Evolutionary conservation across 2,329 filamentous ascomycete species (phyloP).

Genomic region (Biscogniauxia mediterranea): DNA sequence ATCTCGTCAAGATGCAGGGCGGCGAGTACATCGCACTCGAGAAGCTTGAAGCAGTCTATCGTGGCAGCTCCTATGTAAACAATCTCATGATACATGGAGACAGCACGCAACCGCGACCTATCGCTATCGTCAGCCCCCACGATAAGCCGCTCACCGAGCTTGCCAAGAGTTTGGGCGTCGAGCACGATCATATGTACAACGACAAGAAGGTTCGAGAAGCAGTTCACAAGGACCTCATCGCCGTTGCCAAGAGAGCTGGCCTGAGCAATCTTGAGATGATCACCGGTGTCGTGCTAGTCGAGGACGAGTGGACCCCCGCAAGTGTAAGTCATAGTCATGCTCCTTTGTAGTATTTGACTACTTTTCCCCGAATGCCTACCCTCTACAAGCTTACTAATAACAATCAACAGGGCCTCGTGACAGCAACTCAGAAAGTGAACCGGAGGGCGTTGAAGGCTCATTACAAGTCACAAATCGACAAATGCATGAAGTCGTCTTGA

Average conservation of each 20-base stretch:
- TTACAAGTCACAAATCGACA: constrained; percentile 52
- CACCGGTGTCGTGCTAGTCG: constrained; percentile 71
- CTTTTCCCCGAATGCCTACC: not conserved
- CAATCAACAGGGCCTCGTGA: constrained; percentile 51
- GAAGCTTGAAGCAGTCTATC: constrained; percentile 91
- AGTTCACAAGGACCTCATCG: constrained; percentile 65
- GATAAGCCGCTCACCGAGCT: constrained; percentile 62
- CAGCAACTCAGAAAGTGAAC: constrained; percentile 62
- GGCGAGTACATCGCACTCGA: constrained; percentile 97
- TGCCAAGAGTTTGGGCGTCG: constrained; percentile 60
- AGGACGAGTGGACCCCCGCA: constrained; percentile 85
- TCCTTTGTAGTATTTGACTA: not conserved
- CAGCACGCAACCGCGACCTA: constrained; percentile 68
- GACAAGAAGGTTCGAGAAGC: constrained; percentile 61
- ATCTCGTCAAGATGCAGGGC: constrained; percentile 91
- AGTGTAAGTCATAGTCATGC: constrained; percentile 62
- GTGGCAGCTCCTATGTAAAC: constrained; percentile 71
- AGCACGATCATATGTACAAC: constrained; percentile 65
- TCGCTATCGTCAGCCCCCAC: constrained; percentile 75
- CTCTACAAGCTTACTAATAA: constrained; percentile 5
- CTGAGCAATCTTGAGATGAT: constrained; percentile 72
- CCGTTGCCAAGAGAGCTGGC: constrained; percentile 62
- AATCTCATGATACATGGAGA: constrained; percentile 90
- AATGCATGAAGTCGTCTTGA: constrained; percentile 33
- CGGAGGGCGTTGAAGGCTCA: constrained; percentile 49